These are phyloP conservation scores for Citrullus colocynthis DNA, from an alignment of 306 rosid genomes.

Conservation along the genomic window DNA sequence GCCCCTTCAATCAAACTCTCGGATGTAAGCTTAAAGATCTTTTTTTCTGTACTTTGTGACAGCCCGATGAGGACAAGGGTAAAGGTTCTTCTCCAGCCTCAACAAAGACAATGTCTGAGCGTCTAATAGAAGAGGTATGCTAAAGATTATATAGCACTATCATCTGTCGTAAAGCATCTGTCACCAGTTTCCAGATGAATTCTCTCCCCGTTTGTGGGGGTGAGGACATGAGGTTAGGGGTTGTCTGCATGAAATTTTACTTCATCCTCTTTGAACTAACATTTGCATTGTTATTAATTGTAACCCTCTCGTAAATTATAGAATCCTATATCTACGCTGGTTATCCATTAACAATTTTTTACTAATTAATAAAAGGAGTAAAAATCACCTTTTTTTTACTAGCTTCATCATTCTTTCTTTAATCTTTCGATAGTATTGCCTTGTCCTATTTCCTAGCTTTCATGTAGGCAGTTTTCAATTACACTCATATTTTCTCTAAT, in stretches of 20 bases:
- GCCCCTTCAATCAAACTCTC: not conserved
- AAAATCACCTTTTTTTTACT: not conserved
- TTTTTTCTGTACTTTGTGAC: constrained; percentile 6
- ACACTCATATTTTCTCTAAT: not conserved
- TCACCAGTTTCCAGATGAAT: not conserved
- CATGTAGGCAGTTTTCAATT: not conserved
- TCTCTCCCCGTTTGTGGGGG: not conserved
- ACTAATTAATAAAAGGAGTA: not conserved
- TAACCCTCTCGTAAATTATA: not conserved
- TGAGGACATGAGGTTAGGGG: not conserved
- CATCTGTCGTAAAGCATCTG: not conserved
- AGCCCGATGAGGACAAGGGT: constrained; percentile 79
- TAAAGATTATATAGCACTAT: not conserved
- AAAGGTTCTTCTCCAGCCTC: constrained; percentile 45
- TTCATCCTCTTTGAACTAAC: not conserved
- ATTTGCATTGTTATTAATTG: not conserved
- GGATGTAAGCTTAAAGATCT: not conserved
- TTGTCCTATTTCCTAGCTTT: not conserved
- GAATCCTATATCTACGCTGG: not conserved
- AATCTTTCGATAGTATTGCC: not conserved
- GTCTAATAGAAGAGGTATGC: constrained; percentile 80
- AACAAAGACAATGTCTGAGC: constrained; percentile 60
- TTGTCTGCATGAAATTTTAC: not conserved
- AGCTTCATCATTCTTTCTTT: not conserved
- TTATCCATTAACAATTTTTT: not conserved